Conservation (phyloP, 2,329 filamentous ascomycete genomes). For the Ophiocordyceps unilateralis region DNA sequence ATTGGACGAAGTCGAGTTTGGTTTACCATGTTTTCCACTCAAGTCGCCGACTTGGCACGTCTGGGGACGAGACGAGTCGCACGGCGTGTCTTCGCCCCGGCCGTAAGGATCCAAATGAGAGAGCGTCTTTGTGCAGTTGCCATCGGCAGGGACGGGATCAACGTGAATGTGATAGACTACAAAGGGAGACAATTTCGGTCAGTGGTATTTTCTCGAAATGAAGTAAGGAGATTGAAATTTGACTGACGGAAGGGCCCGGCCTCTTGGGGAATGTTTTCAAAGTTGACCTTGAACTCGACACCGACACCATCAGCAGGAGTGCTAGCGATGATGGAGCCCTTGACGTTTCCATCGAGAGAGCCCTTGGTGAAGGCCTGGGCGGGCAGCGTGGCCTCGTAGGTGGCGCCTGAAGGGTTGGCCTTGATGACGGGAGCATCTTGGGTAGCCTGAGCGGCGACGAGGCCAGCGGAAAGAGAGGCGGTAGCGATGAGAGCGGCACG, state of each 20-base stretch:
- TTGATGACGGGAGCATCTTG: conserved; percentile 31
- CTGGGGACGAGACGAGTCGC: conserved; percentile 36
- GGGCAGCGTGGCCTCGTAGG: conserved; percentile 40
- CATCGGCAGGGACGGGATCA: conserved; percentile 40
- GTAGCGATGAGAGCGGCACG: not conserved
- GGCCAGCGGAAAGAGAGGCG: not conserved
- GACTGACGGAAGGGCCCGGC: conserved; percentile 42
- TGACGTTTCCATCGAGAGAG: conserved; percentile 26
- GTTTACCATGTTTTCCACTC: conserved; percentile 49
- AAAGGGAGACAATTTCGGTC: not conserved
- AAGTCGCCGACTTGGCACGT: conserved; percentile 66
- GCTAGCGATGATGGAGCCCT: conserved; percentile 23
- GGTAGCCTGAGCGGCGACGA: conserved; percentile 4
- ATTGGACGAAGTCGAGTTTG: conserved; percentile 28
- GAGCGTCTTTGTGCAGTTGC: conserved; percentile 53
- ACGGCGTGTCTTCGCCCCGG: conserved; percentile 44
- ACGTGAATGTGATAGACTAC: conserved; percentile 60
- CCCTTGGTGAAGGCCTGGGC: conserved; percentile 27
- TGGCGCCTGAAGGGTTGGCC: conserved; percentile 36
- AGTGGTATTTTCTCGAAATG: too few relatives aligned
- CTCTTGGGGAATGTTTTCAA: conserved; percentile 39
- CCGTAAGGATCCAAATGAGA: conserved; percentile 55
- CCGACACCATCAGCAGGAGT: conserved; percentile 32
- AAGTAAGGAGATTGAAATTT: not conserved
- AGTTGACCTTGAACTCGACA: conserved; percentile 34